Base-by-base conservation (phyloP, 257 asterid species). In the Jaltomata sinuosa region DNA sequence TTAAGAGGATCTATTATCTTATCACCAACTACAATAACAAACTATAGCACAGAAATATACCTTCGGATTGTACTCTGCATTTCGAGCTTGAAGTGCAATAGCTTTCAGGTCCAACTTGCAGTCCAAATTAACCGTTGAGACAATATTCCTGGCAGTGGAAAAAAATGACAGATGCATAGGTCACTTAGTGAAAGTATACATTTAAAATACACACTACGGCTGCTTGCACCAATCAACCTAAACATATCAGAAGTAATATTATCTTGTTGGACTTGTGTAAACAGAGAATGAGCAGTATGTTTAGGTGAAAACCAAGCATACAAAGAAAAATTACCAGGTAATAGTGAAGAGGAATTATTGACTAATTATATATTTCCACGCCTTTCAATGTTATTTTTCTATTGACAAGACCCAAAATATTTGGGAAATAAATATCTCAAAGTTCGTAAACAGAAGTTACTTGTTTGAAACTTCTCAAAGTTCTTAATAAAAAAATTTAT, bases 41-140 rank as follows among this genome's bases (percentile, higher is more conserved):
- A 74, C 57, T 45, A 76, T 45, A 47, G 27, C 52, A 45, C 52
- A 55, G 14, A 22, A 59, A 15, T 67, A 81, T 85, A 93, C 99
- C 98, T 95, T 95, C 29, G 97, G 97, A 87, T 95, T 95, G 84
- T 95, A 95, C 84, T 95, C 99, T 52, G 98, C 98, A 90, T 94
- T 95, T 22, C 98, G 92, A 54, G 99, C 99, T 81, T 93, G 98
- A 87, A 94, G 89, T 74, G 99, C 99, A 84, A 95, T 93, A 25
- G 97, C 91, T 89, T 95, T 95, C 55, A 95, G 97, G 88, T 94
- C 99, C 91, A 95, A 86, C 84, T 95, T 95, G 93, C 97, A 92
- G 85, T 91, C 97, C 92, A 95, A 87, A 84, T 95, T 94, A 88
- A 94, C 99, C 0, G 99, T 95, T 32, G 99, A 95, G 45, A 95